These are phyloP conservation scores for Nissolia schottii DNA, from an alignment of 306 rosid genomes.

Conservation along the genomic window DNA sequence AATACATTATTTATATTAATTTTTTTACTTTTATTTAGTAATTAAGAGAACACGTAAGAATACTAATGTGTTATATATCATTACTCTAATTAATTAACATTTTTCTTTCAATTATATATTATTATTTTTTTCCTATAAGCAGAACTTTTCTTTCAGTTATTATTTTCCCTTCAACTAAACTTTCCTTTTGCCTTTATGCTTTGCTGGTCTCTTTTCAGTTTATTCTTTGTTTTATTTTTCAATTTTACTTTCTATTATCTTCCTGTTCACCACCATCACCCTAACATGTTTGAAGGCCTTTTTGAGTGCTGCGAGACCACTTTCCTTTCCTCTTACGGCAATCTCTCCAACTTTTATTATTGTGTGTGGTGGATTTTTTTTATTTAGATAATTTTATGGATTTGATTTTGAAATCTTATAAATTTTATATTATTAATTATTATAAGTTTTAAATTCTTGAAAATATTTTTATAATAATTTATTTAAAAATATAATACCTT, in stretches of 20 bases:
- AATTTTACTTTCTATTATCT: neutral
- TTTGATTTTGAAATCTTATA: neutral
- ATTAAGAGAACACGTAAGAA: no score
- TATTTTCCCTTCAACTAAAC: constrained; percentile 43
- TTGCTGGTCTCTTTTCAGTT: constrained; percentile 54
- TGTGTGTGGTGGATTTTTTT: neutral
- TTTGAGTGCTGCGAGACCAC: constrained; percentile 45
- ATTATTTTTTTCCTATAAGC: constrained; percentile 37
- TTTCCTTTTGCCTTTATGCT: constrained; percentile 43
- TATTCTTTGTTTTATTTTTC: neutral
- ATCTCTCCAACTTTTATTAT: constrained; percentile 40
- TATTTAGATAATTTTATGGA: neutral
- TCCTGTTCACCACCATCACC: constrained; percentile 53
- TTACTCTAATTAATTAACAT: no score
- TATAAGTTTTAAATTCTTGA: neutral
- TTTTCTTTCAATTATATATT: no score
- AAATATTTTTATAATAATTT: neutral
- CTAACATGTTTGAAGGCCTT: constrained; percentile 45
- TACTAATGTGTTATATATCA: no score
- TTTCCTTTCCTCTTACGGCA: constrained; percentile 92
- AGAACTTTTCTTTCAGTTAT: no score
- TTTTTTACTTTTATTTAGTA: no score
- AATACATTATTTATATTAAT: no score
- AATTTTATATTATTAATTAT: no score
- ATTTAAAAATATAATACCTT: neutral